Conservation (phyloP, 2,329 filamentous ascomycete genomes). For the Didymellaceae sp. region DNA sequence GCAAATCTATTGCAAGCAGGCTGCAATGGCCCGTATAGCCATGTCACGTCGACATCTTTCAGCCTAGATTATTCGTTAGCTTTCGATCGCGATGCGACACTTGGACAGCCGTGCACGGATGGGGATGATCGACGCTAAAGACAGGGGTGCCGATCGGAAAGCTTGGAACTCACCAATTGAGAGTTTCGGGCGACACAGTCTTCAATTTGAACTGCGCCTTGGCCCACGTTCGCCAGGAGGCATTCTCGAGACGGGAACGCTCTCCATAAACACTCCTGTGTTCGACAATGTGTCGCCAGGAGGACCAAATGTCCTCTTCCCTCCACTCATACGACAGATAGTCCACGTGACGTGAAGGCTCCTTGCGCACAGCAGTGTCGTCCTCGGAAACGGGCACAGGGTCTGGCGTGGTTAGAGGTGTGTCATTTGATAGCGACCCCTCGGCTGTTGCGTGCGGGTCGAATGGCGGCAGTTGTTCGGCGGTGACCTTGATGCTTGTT, state of each 20-base stretch:
- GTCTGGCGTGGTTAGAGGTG: constrained; percentile 63
- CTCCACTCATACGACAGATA: constrained; percentile 92
- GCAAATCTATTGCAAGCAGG: constrained; percentile 67
- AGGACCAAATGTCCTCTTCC: constrained; percentile 97
- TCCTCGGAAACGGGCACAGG: constrained; percentile 69
- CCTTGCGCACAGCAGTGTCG: constrained; percentile 75
- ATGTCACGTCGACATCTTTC: constrained; percentile 96
- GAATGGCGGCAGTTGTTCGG: constrained; percentile 40
- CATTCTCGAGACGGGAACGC: constrained; percentile 85
- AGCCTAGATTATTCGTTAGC: constrained; percentile 66
- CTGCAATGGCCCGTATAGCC: constrained; percentile 93
- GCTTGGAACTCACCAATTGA: constrained; percentile 78
- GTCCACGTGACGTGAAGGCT: constrained; percentile 89
- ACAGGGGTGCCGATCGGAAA: constrained; percentile 33
- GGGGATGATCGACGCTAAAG: constrained; percentile 36
- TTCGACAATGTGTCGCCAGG: constrained; percentile 90
- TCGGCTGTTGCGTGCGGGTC: constrained; percentile 42
- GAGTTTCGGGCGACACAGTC: constrained; percentile 86
- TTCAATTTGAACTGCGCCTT: constrained; percentile 87
- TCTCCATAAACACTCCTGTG: constrained; percentile 81
- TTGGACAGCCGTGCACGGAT: constrained; percentile 29
- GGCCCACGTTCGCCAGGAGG: constrained; percentile 96
- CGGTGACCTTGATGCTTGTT: constrained; percentile 25
- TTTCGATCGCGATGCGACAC: constrained; percentile 4
- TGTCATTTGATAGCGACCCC: constrained; percentile 49